Evolutionary conservation across 108 stramenopile genomes (phyloP), one percentile per base, ranked within the genome.

Genomic region (Seminavis robusta): DNA sequence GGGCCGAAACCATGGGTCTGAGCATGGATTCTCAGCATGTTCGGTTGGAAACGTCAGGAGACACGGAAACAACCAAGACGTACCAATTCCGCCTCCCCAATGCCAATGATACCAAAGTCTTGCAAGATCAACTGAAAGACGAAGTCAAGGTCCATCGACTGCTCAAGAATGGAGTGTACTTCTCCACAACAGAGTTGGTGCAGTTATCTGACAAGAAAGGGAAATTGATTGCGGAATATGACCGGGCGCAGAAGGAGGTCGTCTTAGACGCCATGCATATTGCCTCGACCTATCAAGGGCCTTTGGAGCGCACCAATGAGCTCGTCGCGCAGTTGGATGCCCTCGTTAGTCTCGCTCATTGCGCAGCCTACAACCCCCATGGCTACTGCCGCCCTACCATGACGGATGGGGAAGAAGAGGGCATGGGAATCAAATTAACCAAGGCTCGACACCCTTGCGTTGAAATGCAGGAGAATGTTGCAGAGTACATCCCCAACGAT

Each of bases 401-500:
- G 76, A 94, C 86, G 0, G 94, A 93, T 58, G 63, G 80, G 34
- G 83, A 90, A 8, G 84, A 86, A 4, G 81, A 86, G 39, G 89
- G 86, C 23, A 57, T 63, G 17, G 88, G 88, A 34, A 94, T 94
- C 64, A 19, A 77, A 47, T 65, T 98, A 9, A 68, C 76, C 43
- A 77, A 61, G 11, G 96, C 92, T 20, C 89, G 98, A 4, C 98
- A 99, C 71, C 97, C 98, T 5, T 97, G 97, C 47, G 88, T 99
- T 9, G 97, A 99, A 69, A 69, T 88, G 23, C 90, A 95, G 61
- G 95, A 94, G 25, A 67, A 71, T 40, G 73, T 95, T 47, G n/a
- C n/a, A n/a, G 76, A 84, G 21, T 99, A 92, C 73, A 98, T 99
- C 52, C 83, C 98, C 32, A 99, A 98, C 68, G 95, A 98, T 71